phyloP scores from a whole-genome alignment of 805 yeast species.

The Ogataea haglerorum region DNA sequence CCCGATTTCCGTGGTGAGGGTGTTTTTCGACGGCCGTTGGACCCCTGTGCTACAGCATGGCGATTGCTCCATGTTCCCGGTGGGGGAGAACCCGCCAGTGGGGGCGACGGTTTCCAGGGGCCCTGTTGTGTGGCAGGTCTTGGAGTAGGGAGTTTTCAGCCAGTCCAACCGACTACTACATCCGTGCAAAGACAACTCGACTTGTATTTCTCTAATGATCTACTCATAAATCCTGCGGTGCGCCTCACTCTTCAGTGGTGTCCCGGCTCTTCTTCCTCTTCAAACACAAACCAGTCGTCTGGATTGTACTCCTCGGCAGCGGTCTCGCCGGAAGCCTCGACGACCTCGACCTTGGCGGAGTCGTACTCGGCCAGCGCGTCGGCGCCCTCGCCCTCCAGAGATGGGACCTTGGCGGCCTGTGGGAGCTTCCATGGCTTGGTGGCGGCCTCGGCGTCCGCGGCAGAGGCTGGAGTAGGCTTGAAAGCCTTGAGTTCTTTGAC shows the following conservation, averaged over 20 bases:
- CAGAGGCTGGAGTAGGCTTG: conserved; percentile 76
- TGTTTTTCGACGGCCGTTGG: conserved; percentile 15
- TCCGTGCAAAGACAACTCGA: background rate
- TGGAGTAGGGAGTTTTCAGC: conserved; percentile 11
- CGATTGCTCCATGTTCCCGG: conserved; percentile 13
- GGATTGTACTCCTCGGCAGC: conserved; percentile 41
- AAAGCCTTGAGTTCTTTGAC: conserved; percentile 81
- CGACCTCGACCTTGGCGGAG: conserved; percentile 70
- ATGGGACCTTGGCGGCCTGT: conserved; percentile 70
- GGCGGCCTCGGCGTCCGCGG: conserved; percentile 71
- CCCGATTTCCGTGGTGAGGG: conserved; percentile 25
- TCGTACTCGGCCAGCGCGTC: conserved; percentile 67
- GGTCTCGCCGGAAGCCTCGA: conserved; percentile 46
- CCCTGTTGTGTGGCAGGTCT: conserved; percentile 23
- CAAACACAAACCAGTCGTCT: conserved; percentile 80
- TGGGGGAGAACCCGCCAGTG: conserved; percentile 6
- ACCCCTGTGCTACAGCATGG: conserved; percentile 18
- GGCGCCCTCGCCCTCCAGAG: conserved; percentile 64
- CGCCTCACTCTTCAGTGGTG: conserved; percentile 38
- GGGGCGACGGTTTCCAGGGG: conserved; percentile 11
- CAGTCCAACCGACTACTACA: too few species aligned
- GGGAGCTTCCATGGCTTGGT: conserved; percentile 86
- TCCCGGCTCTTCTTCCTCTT: conserved; percentile 54
- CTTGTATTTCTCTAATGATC: background rate
- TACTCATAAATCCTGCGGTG: conserved; percentile 3